Evolutionary conservation across 2,329 filamentous ascomycete genomes (phyloP).

Genomic region (Cercospora beticola): DNA sequence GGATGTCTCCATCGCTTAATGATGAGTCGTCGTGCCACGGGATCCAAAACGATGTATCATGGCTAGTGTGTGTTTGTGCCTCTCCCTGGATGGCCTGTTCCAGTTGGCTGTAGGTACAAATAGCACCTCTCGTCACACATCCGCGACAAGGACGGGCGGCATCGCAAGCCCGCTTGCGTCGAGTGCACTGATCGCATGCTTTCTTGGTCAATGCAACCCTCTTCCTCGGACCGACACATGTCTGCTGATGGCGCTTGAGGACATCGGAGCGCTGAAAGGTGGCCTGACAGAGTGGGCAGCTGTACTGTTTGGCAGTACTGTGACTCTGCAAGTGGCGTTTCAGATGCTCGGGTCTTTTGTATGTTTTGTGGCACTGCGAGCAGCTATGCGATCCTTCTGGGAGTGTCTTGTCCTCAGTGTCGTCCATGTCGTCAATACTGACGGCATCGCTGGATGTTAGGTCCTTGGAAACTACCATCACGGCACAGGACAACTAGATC

Average conservation of each 20-base stretch:
- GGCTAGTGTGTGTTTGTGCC: background rate
- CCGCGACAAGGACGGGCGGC: background rate
- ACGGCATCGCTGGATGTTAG: background rate
- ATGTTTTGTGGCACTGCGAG: slow-evolving; percentile 2
- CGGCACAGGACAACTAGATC: background rate
- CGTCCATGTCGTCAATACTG: background rate
- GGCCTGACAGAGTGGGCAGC: slow-evolving; percentile 5
- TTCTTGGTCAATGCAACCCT: background rate
- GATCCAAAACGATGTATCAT: background rate
- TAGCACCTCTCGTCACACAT: background rate
- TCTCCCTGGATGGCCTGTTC: background rate
- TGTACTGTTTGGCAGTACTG: background rate
- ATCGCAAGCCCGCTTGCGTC: slow-evolving; percentile 8
- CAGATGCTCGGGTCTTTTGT: slow-evolving; percentile 9
- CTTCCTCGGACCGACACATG: background rate
- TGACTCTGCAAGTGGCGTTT: slow-evolving; percentile 5
- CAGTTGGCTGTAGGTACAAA: background rate
- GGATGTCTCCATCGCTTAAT: background rate
- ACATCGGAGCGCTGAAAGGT: slow-evolving; percentile 11
- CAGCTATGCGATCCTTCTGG: background rate
- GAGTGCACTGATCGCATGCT: slow-evolving; percentile 8
- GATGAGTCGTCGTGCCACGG: slow-evolving; percentile 1
- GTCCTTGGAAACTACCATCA: too few relatives aligned
- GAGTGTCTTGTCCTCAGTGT: background rate
- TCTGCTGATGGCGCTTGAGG: slow-evolving; percentile 5